Evolutionary conservation across 129 eudicot species (phyloP), one percentile per base, ranked within the genome.

Genomic region (Ambrosia artemisiifolia): DNA sequence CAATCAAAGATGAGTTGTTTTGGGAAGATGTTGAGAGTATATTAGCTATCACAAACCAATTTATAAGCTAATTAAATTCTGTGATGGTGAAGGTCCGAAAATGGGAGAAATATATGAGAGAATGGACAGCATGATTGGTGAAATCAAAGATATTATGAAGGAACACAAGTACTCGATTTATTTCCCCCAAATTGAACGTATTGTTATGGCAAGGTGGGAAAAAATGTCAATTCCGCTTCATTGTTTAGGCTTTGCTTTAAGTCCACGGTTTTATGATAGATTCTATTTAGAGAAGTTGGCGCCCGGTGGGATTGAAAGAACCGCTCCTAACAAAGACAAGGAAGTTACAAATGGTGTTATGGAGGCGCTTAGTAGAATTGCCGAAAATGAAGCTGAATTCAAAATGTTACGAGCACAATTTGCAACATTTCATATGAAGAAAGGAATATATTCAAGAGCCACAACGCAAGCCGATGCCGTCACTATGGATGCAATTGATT

Each of bases 61-160:
- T 3, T 65, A 16, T 40, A 16, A 0, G 28, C 6, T 65, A 19
- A 17, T 65, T 7, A 65, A 63, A 4, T 65, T 65, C 38, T 65
- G 33, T 65, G 53, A 65, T 16, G 70, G 70, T 33, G 51, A 38
- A 6, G 32, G 49, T 65, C 70, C 70, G 2, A 65, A 40, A 65
- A 65, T 40, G 70, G 28, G 51, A 5, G 70, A 65, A 65, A 65
- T 65, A 4, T 65, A 65, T 40, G 33, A 38, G 18, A 16, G 30
- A 14, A 38, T 36, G 1, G 51, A 16, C 14, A 65, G 38, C 28
- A 35, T 38, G 48, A 3, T 65, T 3, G 28, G 32, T 5, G 14
- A 17, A 43, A 43, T 40, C 3, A 40, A 65, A n/a, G n/a, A 63
- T 18, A 11, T 4, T 19, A 55, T 55, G 62, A 19, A 0, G 12